Evolutionary conservation across 2,329 filamentous ascomycete genomes (phyloP).

Genomic region (Pseudogymnoascus sp.): DNA sequence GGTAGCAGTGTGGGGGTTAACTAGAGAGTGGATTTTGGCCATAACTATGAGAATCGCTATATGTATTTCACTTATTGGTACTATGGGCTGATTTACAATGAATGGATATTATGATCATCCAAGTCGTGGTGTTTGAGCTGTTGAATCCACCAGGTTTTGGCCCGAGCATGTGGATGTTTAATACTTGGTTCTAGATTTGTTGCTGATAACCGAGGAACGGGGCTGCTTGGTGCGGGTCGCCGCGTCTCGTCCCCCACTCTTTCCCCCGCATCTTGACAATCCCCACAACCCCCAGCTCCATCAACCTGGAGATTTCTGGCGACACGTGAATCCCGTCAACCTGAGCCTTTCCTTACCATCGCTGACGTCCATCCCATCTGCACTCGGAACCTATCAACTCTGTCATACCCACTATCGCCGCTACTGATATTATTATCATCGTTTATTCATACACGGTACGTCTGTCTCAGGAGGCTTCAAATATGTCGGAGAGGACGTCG

Average conservation of each 20-base stretch:
- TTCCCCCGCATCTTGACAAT: not conserved
- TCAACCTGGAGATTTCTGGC: not conserved
- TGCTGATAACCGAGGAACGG: not conserved
- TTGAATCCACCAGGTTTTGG: not conserved
- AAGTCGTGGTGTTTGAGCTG: not conserved
- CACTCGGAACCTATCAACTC: not conserved
- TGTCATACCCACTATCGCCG: not conserved
- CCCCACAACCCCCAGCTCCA: not conserved
- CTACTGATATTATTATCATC: not conserved
- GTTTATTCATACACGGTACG: not conserved
- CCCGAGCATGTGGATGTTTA: not conserved
- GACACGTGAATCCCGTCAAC: not conserved
- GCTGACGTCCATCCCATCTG: not conserved
- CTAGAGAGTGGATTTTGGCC: not conserved
- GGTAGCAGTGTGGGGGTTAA: not conserved
- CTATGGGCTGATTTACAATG: not conserved
- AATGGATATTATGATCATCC: not conserved
- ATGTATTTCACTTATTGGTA: not conserved
- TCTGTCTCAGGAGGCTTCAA: not conserved
- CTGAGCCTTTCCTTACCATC: not conserved
- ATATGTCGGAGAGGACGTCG: not conserved
- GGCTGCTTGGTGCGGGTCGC: not conserved
- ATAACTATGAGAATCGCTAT: not conserved
- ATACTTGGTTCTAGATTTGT: not conserved
- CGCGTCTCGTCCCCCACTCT: not conserved